Percentiles rank a stretch among this genome's conserved stretches.
Conservation (phyloP, 306 rosid genomes). For the Citrullus colocynthis region DNA sequence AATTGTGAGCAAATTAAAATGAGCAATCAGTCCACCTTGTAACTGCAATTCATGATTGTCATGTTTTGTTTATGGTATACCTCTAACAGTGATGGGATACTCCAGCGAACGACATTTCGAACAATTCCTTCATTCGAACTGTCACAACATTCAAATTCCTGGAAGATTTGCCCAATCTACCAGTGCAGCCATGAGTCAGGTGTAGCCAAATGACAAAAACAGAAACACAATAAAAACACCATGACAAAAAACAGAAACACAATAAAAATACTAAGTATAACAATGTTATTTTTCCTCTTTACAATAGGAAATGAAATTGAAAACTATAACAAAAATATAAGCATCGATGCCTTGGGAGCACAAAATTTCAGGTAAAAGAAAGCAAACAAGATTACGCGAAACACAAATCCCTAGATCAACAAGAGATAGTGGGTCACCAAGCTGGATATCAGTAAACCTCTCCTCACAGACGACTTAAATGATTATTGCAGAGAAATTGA, state of each 20-base stretch:
- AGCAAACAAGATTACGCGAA: not conserved
- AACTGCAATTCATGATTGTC: not conserved
- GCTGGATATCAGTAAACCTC: not conserved
- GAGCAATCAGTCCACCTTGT: not conserved
- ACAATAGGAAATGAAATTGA: not conserved
- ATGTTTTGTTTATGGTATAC: slow-evolving; percentile 19
- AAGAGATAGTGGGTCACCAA: not conserved
- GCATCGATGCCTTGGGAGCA: not conserved
- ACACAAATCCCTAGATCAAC: not conserved
- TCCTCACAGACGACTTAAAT: not conserved
- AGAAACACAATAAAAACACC: not conserved
- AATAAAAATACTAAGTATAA: not conserved
- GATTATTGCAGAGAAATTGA: not conserved
- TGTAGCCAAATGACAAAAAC: not conserved
- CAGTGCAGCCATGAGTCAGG: slow-evolving; percentile 9
- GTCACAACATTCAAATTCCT: slow-evolving; percentile 71
- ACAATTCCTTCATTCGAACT: slow-evolving; percentile 45
- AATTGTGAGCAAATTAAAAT: not conserved
- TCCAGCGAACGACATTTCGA: slow-evolving; percentile 79
- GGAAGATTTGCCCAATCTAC: slow-evolving; percentile 89
- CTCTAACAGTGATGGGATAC: slow-evolving; percentile 74
- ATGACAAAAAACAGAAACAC: not conserved
- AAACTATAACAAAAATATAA: not conserved
- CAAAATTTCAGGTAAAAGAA: not conserved
- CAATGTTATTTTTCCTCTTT: not conserved